Evolutionary conservation across 2,329 filamentous ascomycete genomes (phyloP), one percentile per base, ranked within the genome.

Genomic region (Exophiala spinifera): DNA sequence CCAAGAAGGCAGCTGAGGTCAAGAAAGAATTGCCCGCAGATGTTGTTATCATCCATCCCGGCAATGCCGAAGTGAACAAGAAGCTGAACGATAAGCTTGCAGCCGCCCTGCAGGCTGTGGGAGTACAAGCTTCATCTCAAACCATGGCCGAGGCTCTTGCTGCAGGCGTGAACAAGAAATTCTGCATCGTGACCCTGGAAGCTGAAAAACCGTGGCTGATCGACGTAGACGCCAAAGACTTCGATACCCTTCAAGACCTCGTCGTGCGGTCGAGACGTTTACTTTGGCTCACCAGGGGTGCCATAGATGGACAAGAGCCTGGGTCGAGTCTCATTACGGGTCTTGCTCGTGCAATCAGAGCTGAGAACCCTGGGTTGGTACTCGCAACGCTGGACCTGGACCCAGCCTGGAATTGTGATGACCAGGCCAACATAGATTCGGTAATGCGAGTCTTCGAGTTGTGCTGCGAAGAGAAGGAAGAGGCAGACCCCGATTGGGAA

Each of bases 141-240:
- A 40, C 25, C 36, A 25, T 42, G 47, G 25, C 33, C 13, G 47
- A 42, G 8, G 47, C 36, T 50, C 25, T 50, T 14, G 15, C n/a
- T 46, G 39, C 28, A 13, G 42, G 25, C 25, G 31, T 53, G 28
- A 49, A 34, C 13, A 59, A 54, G 21, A 59, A 64, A 40, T 61
- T 65, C 17, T 62, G 69, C 43, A 60, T 71, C 46, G 59, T 67
- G 17, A 61, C 69, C 8, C 53, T 61, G 31, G 68, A 71, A 33
- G 51, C 66, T 31, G 65, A 66, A 46, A 48, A 51, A 10, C 66
- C 69, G 1, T 59, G 69, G 14, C 60, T 72, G 10, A 53, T 55
- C 11, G 61, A 55, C 2, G 40, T 65, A n/a, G 63, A 57, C 1
- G 60, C 66, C 34, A 44, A 52, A 4, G 67, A 70, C 42, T 64